Evolutionary conservation across 2,329 filamentous ascomycete species (phyloP), one percentile per base, ranked within the genome.

Genomic region (Calycina herbarum): DNA sequence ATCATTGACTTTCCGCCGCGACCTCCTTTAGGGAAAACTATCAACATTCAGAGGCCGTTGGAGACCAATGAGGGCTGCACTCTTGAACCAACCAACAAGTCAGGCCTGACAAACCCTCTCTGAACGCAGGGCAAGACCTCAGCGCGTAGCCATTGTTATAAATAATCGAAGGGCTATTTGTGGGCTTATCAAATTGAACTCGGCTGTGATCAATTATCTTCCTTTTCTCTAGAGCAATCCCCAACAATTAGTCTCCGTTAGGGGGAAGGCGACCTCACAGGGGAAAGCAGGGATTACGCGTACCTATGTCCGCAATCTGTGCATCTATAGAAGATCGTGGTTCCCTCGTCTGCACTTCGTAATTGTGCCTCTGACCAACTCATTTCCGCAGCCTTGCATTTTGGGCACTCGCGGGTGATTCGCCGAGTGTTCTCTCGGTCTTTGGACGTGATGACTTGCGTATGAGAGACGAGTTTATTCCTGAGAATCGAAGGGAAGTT

Each of bases 331-430:
- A 42, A 60, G 11, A 59, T 60, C 35, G 31, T 60, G 20, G 33
- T 60, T 13, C 35, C 58, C 58, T 60, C 58, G 31, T 60, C 58
- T 24, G 38, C 58, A 60, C 58, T 45, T 5, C 58, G 31, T 35
- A 60, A 60, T 60, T 60, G 58, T 60, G 58, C 20, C 58, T 60
- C 58, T 42, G 58, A 60, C 58, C 58, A 60, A 60, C 58, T 60
- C 58, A 60, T 60, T 45, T 42, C 58, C 33, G 24, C 27, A 6
- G 56, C 56, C 31, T 58, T 58, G 56, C 56, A 58, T 31, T 58
- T 10, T n/a, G 27, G 56, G 17, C 56, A 58, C 29, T 58, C 24
- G 24, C 56, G 56, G 8, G 24, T n/a, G 56, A 58, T 58, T 58
- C 56, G 56, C 31, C 56, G 56, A 24, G 56, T 58, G 17, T 58